Percentiles rank a stretch among this genome's conserved stretches.
Conservation (phyloP, 2,329 filamentous ascomycete genomes). For the Pseudopithomyces maydicus region DNA sequence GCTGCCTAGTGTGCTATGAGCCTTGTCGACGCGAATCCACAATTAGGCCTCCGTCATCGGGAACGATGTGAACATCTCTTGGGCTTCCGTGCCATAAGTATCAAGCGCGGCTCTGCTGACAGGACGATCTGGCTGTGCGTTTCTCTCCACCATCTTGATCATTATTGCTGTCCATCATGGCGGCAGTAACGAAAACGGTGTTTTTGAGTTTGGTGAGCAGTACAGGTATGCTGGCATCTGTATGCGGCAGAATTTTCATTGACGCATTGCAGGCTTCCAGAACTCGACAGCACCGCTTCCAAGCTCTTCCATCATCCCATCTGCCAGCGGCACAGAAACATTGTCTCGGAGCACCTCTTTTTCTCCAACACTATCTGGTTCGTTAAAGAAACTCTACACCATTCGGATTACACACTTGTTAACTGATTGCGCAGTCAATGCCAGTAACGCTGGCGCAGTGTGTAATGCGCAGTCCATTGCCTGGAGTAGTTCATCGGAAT, state of each 20-base stretch:
- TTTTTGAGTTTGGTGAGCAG: background rate
- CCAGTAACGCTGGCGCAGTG: background rate
- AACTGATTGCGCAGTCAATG: background rate
- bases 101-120: no score
- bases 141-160: background rate
- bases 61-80: no score
- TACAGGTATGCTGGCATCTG: background rate
- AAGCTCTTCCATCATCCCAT: background rate
- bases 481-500: background rate
- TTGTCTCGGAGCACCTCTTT: no score
- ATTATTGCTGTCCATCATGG: background rate
- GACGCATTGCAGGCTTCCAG: background rate
- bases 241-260: background rate
- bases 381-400: background rate
- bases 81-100: no score
- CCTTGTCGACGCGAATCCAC: no score
- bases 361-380: background rate
- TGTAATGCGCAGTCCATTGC: conserved; percentile 1
- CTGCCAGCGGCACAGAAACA: background rate
- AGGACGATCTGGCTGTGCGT: background rate
- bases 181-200: background rate
- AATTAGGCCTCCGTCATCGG: no score
- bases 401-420: background rate
- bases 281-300: background rate
- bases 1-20: no score